Conservation (phyloP, 2,329 filamentous ascomycete species). For the Dothideomycetes sp. region DNA sequence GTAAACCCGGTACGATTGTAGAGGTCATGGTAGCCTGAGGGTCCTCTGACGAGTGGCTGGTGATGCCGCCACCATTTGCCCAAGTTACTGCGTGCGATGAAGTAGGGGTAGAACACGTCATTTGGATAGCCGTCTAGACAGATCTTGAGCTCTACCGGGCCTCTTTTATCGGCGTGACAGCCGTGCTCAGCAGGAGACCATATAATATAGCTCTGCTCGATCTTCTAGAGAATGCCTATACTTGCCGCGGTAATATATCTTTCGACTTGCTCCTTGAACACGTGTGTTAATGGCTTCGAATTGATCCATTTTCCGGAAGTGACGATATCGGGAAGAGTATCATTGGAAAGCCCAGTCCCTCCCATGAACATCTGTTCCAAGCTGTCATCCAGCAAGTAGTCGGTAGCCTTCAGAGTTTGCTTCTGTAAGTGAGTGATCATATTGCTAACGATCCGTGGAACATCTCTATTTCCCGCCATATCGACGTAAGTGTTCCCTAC, state of each 20-base stretch:
- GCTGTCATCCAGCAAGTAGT: background rate
- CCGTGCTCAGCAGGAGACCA: background rate
- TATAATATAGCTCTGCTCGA: constrained; percentile 1
- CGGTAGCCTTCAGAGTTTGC: background rate
- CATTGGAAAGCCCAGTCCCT: background rate
- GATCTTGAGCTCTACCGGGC: background rate
- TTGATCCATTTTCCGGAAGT: background rate
- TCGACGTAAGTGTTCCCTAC: background rate
- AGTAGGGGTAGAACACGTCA: constrained; percentile 2
- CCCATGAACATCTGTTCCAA: background rate
- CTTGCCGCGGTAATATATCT: background rate
- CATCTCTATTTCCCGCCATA: background rate
- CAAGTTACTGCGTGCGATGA: background rate
- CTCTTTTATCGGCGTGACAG: constrained; percentile 1
- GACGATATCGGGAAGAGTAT: background rate
- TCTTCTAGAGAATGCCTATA: background rate
- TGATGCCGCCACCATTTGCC: background rate
- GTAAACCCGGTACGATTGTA: background rate
- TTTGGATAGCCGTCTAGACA: background rate
- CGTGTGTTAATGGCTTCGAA: background rate
- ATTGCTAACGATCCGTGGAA: too few species aligned
- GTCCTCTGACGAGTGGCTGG: background rate
- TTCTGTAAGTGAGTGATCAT: background rate
- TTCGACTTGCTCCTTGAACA: background rate
- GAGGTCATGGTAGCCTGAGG: background rate